Percentiles rank a stretch among this genome's conserved stretches.
These are phyloP conservation scores for Irpex sp. DNA, from an alignment of 1,284 basidiomycete genomes.

Conservation along the genomic window DNA sequence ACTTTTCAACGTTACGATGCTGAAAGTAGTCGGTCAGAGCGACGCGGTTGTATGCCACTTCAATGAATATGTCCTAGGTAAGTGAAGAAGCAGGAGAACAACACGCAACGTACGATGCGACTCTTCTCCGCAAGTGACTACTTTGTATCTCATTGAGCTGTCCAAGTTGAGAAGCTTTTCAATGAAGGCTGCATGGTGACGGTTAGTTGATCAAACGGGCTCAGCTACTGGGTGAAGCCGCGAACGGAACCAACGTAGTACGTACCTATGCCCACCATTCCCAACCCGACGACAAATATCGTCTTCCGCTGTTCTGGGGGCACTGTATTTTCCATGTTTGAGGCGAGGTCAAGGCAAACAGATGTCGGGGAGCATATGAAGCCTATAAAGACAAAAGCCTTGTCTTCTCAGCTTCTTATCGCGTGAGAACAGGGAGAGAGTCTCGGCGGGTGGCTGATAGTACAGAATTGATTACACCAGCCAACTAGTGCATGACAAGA, in stretches of 20 bases:
- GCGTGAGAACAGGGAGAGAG: too few species aligned
- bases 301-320: slow-evolving; percentile 21
- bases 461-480: too few species aligned
- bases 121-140: slow-evolving; percentile 65
- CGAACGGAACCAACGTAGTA: slow-evolving; percentile 12
- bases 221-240: too few species aligned
- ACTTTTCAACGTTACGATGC: slow-evolving; percentile 58
- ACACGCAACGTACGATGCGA: slow-evolving; percentile 23
- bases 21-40: slow-evolving; percentile 65
- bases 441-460: neutral
- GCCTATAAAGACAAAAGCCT: neutral
- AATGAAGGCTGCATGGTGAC: slow-evolving; percentile 48
- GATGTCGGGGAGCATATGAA: neutral
- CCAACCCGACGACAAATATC: slow-evolving; percentile 58
- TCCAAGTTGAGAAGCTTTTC: slow-evolving; percentile 63
- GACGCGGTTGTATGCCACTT: slow-evolving; percentile 47
- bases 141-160: slow-evolving; percentile 41
- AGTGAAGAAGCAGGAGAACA: neutral
- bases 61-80: neutral
- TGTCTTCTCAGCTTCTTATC: too few species aligned
- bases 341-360: neutral
- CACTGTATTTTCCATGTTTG: neutral
- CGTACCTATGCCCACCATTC: slow-evolving; percentile 68
- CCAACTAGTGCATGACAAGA: too few species aligned
- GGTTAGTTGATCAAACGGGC: neutral